Conservation (phyloP, 306 rosid genomes). For the Mimosa bimucronata region DNA sequence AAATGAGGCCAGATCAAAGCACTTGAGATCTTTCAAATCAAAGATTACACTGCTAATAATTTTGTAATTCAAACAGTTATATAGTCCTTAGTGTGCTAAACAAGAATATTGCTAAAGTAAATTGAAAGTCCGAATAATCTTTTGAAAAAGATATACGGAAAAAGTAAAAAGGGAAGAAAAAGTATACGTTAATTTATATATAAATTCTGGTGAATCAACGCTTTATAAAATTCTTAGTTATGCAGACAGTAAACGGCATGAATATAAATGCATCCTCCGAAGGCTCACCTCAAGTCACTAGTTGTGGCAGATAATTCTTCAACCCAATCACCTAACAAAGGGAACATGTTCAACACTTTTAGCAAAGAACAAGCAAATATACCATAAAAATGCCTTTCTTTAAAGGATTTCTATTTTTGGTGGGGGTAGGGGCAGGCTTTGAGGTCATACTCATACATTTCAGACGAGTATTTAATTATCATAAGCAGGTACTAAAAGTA, state of each 20-base stretch:
- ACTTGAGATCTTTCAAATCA: not conserved
- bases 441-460: not conserved
- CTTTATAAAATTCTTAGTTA: not conserved
- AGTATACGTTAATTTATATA: not conserved
- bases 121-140: conserved; percentile 9
- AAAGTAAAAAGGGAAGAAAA: not conserved
- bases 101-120: conserved; percentile 13
- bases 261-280: conserved; percentile 24
- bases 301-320: conserved; percentile 51
- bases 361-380: conserved; percentile 14
- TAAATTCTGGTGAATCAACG: not conserved
- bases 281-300: conserved; percentile 59
- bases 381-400: not conserved
- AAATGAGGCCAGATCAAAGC: not conserved
- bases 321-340: conserved; percentile 53
- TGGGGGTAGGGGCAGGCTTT: not conserved
- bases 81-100: not conserved
- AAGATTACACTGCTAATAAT: not conserved
- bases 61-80: conserved; percentile 5
- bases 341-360: conserved; percentile 33
- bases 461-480: not conserved
- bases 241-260: conserved; percentile 13
- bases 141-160: conserved; percentile 7
- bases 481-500: conserved; percentile 17
- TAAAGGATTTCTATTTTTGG: not conserved